Evolutionary conservation across 2,329 filamentous ascomycete species (phyloP).

Genomic region (Stenocarpella maydis): DNA sequence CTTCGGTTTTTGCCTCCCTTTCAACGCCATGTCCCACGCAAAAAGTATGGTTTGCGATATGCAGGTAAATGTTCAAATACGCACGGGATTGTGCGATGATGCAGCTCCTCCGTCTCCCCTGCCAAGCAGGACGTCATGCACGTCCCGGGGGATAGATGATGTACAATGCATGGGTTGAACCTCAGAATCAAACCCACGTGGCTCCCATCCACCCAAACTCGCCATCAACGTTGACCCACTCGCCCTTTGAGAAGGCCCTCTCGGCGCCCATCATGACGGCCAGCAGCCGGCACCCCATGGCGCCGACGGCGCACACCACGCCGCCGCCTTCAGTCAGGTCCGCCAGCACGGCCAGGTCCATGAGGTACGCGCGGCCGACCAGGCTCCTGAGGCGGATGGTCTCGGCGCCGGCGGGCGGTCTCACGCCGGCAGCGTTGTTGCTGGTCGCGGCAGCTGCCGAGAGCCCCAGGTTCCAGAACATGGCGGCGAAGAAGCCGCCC

Average conservation of each 20-base stretch:
- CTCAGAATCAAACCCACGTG: conserved; percentile 21
- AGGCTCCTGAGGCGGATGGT: conserved; percentile 76
- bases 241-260: conserved; percentile 62
- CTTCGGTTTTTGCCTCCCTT: conserved; percentile 16
- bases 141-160: background rate
- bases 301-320: conserved; percentile 80
- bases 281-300: conserved; percentile 75
- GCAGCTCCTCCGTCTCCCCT: background rate
- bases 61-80: conserved; percentile 1
- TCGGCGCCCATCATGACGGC: conserved; percentile 92
- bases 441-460: conserved; percentile 48
- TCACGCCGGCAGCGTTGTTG: conserved; percentile 43
- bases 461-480: conserved; percentile 82
- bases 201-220: conserved; percentile 67
- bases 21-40: conserved; percentile 21
- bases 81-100: background rate
- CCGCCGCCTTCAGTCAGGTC: conserved; percentile 65
- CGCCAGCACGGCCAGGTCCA: conserved; percentile 80
- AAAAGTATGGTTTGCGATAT: background rate
- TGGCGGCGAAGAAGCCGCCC: conserved; percentile 82
- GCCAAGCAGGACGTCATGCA: background rate
- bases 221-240: conserved; percentile 85
- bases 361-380: conserved; percentile 80
- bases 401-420: conserved; percentile 52
- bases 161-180: background rate